Evolutionary conservation across 179 eudicot species (phyloP).

Genomic region (Beta lomatogona): DNA sequence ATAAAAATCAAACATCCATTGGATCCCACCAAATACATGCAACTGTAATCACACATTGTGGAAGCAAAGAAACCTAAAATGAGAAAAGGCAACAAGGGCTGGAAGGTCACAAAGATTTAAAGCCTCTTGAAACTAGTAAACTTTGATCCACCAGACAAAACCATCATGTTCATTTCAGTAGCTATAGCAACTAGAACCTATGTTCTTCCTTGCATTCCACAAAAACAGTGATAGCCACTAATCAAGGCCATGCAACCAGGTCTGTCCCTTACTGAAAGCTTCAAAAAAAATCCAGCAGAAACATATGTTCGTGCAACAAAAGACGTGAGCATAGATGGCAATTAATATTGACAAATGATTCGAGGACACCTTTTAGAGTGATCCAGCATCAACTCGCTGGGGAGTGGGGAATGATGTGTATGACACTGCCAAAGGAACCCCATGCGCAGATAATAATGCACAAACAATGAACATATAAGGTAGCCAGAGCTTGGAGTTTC

Average conservation of each 20-base stretch:
- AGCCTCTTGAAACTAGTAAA: no score
- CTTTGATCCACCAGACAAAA: neutral
- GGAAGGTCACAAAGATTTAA: no score
- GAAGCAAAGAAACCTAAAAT: neutral
- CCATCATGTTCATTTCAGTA: neutral
- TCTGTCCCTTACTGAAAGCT: neutral
- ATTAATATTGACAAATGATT: neutral
- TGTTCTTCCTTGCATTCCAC: neutral
- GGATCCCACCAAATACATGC: neutral
- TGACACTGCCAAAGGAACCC: no score
- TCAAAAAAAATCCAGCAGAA: neutral
- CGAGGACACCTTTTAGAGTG: neutral
- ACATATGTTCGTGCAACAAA: neutral
- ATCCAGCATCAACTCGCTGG: neutral
- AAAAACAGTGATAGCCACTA: neutral
- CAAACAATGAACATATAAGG: neutral
- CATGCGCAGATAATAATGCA: neutral
- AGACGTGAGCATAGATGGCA: neutral
- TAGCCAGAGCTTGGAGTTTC: neutral
- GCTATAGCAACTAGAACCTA: neutral
- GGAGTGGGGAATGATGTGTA: no score
- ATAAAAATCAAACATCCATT: neutral
- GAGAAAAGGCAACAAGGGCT: neutral
- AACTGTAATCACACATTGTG: neutral
- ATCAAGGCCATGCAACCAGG: neutral